These are phyloP conservation scores for Trichoderma parareesei DNA, from an alignment of 495 filamentous ascomycete genomes.

Conservation along the genomic window DNA sequence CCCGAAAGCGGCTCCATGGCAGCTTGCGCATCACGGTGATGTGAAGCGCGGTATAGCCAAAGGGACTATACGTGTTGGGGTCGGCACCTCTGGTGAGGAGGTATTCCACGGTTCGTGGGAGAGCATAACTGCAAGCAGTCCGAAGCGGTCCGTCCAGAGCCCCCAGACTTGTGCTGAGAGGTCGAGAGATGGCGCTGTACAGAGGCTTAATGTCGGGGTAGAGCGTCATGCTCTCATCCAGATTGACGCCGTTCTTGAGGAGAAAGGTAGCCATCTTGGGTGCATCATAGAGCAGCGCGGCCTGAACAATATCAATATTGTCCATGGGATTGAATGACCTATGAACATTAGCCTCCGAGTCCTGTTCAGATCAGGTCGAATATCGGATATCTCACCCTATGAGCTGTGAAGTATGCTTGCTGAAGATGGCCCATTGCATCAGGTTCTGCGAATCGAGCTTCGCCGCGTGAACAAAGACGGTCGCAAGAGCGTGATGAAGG, in stretches of 20 bases:
- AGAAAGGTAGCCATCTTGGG: neutral
- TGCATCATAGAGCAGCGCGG: neutral
- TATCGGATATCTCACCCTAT: neutral
- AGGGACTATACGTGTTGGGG: neutral
- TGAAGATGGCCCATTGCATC: neutral
- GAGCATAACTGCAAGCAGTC: neutral
- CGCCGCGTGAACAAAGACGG: neutral
- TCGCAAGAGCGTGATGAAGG: neutral
- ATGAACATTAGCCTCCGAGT: neutral
- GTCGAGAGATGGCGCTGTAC: neutral
- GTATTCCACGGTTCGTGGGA: neutral
- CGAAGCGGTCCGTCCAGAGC: conserved; percentile 2
- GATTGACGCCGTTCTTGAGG: neutral
- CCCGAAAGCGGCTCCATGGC: neutral
- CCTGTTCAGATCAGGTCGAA: neutral
- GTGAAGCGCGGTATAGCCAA: neutral
- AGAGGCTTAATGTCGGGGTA: neutral
- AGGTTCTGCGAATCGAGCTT: neutral
- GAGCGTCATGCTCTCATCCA: neutral
- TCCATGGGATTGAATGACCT: neutral
- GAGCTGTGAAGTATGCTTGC: neutral
- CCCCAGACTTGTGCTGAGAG: neutral
- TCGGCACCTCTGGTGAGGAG: neutral
- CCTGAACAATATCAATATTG: neutral
- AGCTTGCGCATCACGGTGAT: neutral